Evolutionary conservation across 495 filamentous ascomycete genomes (phyloP).

Genomic region (Elasticomyces elasticus): DNA sequence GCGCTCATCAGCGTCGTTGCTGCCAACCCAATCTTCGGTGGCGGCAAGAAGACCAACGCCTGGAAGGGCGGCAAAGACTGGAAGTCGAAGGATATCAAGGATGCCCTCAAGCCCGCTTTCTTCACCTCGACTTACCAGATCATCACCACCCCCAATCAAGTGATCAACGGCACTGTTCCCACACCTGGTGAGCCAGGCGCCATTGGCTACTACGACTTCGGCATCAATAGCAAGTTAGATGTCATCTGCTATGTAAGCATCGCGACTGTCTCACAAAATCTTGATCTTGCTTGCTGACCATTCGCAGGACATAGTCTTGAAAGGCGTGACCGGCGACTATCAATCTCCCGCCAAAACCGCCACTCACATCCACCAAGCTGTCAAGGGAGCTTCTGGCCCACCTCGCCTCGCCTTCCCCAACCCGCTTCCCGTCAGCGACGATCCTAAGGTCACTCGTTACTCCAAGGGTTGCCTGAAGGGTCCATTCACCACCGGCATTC

Average conservation of each 20-base stretch:
- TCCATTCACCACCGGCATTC: slow-evolving; percentile 36
- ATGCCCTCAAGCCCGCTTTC: too few relatives aligned
- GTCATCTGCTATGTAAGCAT: slow-evolving; percentile 39
- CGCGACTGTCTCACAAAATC: too few relatives aligned
- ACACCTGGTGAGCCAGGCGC: slow-evolving; percentile 14
- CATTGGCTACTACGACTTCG: slow-evolving; percentile 32
- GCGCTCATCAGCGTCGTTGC: too few relatives aligned
- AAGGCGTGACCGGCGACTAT: slow-evolving; percentile 32
- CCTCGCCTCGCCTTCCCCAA: slow-evolving; percentile 39
- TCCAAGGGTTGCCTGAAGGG: slow-evolving; percentile 34
- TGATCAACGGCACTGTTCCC: slow-evolving; percentile 30
- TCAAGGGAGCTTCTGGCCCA: slow-evolving; percentile 27
- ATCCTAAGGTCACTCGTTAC: slow-evolving; percentile 22
- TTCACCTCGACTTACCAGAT: slow-evolving; percentile 36
- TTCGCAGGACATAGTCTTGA: slow-evolving; percentile 32
- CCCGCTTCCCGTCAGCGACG: slow-evolving; percentile 23
- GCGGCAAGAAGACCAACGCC: too few relatives aligned
- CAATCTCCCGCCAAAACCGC: slow-evolving; percentile 32
- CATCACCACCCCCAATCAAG: slow-evolving; percentile 31
- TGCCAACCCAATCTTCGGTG: too few relatives aligned
- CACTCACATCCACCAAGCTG: slow-evolving; percentile 36
- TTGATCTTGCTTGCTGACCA: too few relatives aligned
- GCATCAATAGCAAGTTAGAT: slow-evolving; percentile 32
- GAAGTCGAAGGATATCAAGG: too few relatives aligned
- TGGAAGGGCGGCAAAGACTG: too few relatives aligned